phyloP scores from a whole-genome alignment of 306 rosid genomes.

The Cicer chorassanicum region DNA sequence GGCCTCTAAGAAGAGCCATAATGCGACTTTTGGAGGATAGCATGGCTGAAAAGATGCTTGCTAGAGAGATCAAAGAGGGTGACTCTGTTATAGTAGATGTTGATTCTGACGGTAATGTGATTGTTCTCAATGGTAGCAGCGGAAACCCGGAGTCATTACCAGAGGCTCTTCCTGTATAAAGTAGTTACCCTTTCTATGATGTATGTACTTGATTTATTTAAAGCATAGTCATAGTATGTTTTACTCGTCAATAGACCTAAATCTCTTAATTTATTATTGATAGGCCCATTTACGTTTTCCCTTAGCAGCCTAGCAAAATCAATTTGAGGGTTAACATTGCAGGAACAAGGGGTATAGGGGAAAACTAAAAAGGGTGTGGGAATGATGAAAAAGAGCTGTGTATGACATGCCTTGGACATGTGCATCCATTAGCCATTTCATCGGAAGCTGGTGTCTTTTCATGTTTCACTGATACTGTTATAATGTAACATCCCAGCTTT shows the following conservation, averaged over 20 bases:
- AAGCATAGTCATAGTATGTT: constrained; percentile 48
- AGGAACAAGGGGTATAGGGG: neutral
- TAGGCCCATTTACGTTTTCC: constrained; percentile 23
- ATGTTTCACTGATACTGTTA: neutral
- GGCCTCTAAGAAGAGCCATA: constrained; percentile 96
- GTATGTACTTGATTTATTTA: constrained; percentile 42
- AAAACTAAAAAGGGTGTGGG: neutral
- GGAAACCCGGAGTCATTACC: constrained; percentile 73
- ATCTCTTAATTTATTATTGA: constrained; percentile 42
- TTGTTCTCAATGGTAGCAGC: constrained; percentile 85
- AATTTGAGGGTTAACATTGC: neutral
- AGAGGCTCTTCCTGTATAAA: constrained; percentile 69
- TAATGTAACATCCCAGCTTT: constrained; percentile 44
- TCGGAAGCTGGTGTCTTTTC: constrained; percentile 12
- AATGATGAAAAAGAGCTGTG: constrained; percentile 4
- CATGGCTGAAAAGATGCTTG: constrained; percentile 99
- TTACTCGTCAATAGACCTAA: constrained; percentile 49
- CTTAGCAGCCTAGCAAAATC: constrained; percentile 38
- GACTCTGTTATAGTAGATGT: constrained; percentile 95
- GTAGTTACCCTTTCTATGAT: constrained; percentile 42
- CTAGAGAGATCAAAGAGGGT: constrained; percentile 93
- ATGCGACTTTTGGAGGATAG: constrained; percentile 98
- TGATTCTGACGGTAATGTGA: constrained; percentile 88
- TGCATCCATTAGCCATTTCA: constrained; percentile 23
- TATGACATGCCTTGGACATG: neutral